Base-by-base conservation (phyloP, 2,329 filamentous ascomycete genomes). In the Paraphoma sp. region DNA sequence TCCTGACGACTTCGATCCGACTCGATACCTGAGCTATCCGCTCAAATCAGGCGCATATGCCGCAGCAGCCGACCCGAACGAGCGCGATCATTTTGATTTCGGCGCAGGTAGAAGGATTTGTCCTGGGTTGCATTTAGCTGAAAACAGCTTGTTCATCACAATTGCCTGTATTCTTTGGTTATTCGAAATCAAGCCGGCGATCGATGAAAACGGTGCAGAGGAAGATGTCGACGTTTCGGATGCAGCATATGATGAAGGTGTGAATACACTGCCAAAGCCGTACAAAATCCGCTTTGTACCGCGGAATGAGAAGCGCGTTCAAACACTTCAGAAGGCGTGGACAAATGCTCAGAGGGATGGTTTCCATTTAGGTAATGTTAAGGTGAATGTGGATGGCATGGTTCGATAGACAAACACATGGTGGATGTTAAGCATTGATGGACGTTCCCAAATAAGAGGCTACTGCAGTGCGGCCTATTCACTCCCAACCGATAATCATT, bases 221-320 rank as follows among this genome's bases (percentile, higher is more conserved):
- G 62, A 77, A 0, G 75, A 72, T 7, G 53, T 75, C 36, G 70
- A 74, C 55, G 18, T 69, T 14, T 63, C 59, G 47, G 71, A 75
- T 54, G 59, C 69, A 38, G 71, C 72, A 3, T 74, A 65, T 55
- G 56, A 59, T 47, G 44, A 57, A 2, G 66, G 61, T 6, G 61
- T 45, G 17, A 67, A 67, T 57, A 70, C 63, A 10, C 44, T 70
- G 18, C 66, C 71, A 5, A 75, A 72, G 54, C 67, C 69, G 11
- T 76, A 62, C 59, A 53, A 53, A 38, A 55, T 57, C 10, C 51
- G 68, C 40, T 66, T 58, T 28, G 53, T 59, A 4, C 59, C 64
- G 6, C 58, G 72, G 31, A 64, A 51, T 51, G 57, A 62, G 41
- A 52, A 67, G 28, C 49, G 56, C 18, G 40, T 56, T 23, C 40